Base-by-base conservation (phyloP, 257 asterid species). In the Haberlea rhodopensis region DNA sequence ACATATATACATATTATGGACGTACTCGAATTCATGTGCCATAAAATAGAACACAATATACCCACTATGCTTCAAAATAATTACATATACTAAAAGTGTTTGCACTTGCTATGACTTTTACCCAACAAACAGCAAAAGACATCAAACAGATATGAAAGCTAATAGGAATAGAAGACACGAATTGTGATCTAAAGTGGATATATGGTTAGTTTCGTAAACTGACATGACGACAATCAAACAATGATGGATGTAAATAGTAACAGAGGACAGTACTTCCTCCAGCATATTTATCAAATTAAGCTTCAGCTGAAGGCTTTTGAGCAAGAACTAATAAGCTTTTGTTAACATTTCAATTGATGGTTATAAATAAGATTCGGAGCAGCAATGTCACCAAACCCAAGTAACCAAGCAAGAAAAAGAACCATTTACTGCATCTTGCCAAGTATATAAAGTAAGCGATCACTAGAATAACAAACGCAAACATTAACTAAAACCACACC, bases 271-370 rank as follows among this genome's bases (percentile, higher is more conserved):
- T 40, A 8, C 43, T 32, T 52, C 25, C 34, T 66, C 61, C 67
- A 61, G 8, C 68, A 62, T 37, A 49, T 69, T 34, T 48, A 49
- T 31, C 53, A 66, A 68, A 51, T 22, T 43, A 60, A 66, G n/a
- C 77, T 69, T 57, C 59, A 57, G 51, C 27, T n/a, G n/a, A 40
- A 21, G 58, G 67, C 13, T 37, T 32, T 68, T 15, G 49, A 65
- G 71, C 43, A 29, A 49, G 68, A 26, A 6, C 52, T 5, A 10
- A n/a, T 61, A 53, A 49, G 76, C 59, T 23, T 22, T 40, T 34
- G 25, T 52, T 24, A 18, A 52, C 57, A 43, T 70, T 13, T 40
- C 43, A 43, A 57, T 60, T 6, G 21, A 70, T 76, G 59, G 22
- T 37, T 18, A 19, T 52, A n/a, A 21, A 57, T 23, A 24, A 9